Evolutionary conservation across 164 flowering plant genomes (phyloP), one percentile per base, ranked within the genome.

Genomic region (Umbilicus rupestris): DNA sequence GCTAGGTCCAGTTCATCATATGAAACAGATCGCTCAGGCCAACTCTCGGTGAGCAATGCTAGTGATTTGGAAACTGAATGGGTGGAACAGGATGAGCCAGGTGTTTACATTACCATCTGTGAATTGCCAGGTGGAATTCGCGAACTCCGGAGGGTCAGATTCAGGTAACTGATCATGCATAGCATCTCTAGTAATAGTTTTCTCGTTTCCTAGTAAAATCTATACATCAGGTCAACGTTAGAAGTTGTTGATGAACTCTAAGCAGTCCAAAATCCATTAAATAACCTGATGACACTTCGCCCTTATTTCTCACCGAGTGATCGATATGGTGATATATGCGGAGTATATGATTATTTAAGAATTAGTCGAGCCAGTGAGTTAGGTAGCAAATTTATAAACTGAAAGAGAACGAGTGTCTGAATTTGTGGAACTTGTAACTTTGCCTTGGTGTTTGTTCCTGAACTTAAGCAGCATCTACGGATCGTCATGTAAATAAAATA

Each of bases 31-130:
- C 86, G 73, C 44, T 91, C 98, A 0, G 95, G 86, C 41, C 96
- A 94, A 75, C 83, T 87, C 30, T 91, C 96, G 7, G 59, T 88
- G 31, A 91, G 98, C 79, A 89, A 86, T 79, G 95, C 95, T 55
- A 90, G 98, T 74, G 97, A 94, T 64, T 69, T 78, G 78, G 97
- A 92, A 72, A 80, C 83, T 39, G 87, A 87, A 73, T 87, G 89
- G 92, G 86, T 85, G 37, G 92, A 87, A 69, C 81, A 87, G 77
- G 92, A 87, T 69, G 87, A 80, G 67, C 92, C 89, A 8, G 92
- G 92, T 41, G 89, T 87, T n/a, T 87, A 87, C 72, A 82, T 87
- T 65, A 87, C 89, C n/a, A 79, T 87, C 72, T 70, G 89, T 68
- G 73, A 77, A 31, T 68, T 80, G 64, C 83, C 92, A 45, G 81